Percentiles rank a stretch among this genome's conserved stretches.
Evolutionary conservation across 2,329 filamentous ascomycete genomes (phyloP).

Genomic region (Arachnopeziza araneosa): DNA sequence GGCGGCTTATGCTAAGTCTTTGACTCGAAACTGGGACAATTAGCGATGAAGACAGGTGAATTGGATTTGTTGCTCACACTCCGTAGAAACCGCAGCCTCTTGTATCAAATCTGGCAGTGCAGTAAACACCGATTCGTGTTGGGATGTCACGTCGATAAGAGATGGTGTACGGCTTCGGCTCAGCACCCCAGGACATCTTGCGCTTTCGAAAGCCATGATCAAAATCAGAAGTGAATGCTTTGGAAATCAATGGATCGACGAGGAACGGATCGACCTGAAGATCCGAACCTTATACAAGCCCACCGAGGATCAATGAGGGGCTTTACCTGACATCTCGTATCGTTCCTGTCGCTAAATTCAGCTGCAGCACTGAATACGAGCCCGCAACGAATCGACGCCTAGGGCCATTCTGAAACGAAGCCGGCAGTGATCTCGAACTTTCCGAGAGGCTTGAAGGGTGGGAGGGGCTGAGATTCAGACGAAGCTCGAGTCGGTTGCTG

Average conservation of each 20-base stretch:
- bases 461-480: neutral
- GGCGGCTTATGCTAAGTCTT: conserved; percentile 19
- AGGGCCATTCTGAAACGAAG: conserved; percentile 11
- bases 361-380: conserved; percentile 14
- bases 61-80: conserved; percentile 14
- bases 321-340: conserved; percentile 12
- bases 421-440: conserved; percentile 3
- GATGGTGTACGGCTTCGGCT: conserved; percentile 24
- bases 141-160: conserved; percentile 23
- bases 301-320: neutral
- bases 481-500: neutral
- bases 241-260: neutral
- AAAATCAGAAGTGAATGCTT: neutral
- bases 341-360: conserved; percentile 11
- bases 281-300: neutral
- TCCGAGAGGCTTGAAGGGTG: conserved; percentile 3
- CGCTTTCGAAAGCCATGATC: conserved; percentile 11
- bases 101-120: conserved; percentile 27
- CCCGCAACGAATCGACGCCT: conserved; percentile 3
- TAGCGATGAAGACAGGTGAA: neutral
- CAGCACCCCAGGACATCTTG: conserved; percentile 11
- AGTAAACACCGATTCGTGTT: conserved; percentile 21
- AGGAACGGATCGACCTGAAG: neutral
- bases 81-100: conserved; percentile 25
- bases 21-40: conserved; percentile 20